phyloP scores from a whole-genome alignment of 2,329 filamentous ascomycete genomes.

The Didymella keratinophila region DNA sequence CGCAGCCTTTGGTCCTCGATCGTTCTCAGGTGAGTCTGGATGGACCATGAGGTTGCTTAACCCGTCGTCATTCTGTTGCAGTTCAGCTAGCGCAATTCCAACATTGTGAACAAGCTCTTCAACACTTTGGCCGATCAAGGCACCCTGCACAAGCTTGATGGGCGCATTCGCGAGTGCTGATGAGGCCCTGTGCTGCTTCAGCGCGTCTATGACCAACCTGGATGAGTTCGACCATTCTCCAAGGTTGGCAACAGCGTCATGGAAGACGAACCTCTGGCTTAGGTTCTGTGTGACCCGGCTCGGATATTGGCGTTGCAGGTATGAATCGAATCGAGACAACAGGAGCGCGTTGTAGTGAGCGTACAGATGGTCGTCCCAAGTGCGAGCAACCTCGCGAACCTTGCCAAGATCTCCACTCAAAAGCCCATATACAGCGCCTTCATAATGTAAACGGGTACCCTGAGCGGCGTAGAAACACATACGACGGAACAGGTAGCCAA shows the following conservation, averaged over 20 bases:
- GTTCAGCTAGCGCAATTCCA: conserved; percentile 54
- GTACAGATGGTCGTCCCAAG: conserved; percentile 88
- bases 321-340: conserved; percentile 79
- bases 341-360: conserved; percentile 87
- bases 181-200: conserved; percentile 66
- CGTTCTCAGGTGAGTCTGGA: conserved; percentile 33
- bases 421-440: conserved; percentile 88
- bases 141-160: conserved; percentile 78
- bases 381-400: conserved; percentile 77
- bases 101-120: conserved; percentile 55
- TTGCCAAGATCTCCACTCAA: conserved; percentile 84
- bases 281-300: conserved; percentile 62
- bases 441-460: conserved; percentile 75
- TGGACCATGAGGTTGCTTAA: conserved; percentile 43
- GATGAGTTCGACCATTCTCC: conserved; percentile 63
- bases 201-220: conserved; percentile 63
- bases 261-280: conserved; percentile 67
- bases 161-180: conserved; percentile 68
- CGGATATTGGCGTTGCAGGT: conserved; percentile 64
- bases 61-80: conserved; percentile 41
- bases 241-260: conserved; percentile 70
- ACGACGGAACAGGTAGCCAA: conserved; percentile 71
- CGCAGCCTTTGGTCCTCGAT: conserved; percentile 30
- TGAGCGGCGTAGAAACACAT: conserved; percentile 79
- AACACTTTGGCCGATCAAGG: conserved; percentile 70